Conservation (phyloP, 176 grass and related monocot genomes). For the Triticum monococcum region DNA sequence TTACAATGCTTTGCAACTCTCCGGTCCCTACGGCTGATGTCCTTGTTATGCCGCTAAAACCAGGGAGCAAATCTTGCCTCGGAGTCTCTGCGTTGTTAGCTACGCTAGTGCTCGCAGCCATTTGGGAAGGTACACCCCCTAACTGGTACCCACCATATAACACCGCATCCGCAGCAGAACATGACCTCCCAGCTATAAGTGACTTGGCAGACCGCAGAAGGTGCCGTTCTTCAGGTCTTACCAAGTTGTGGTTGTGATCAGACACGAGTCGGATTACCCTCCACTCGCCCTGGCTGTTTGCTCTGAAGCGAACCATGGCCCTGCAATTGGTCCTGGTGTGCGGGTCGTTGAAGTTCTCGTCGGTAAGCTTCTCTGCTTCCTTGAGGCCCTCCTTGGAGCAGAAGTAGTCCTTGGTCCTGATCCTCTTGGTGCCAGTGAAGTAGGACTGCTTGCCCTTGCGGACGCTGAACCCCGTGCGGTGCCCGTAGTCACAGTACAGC, state of each 20-base stretch:
- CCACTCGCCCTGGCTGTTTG: conserved; percentile 65
- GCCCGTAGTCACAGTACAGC: conserved; percentile 84
- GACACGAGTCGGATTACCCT: conserved; percentile 65
- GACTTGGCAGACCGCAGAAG: conserved; percentile 73
- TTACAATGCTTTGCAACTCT: conserved; percentile 59
- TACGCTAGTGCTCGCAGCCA: conserved; percentile 22
- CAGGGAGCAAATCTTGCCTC: conserved; percentile 35
- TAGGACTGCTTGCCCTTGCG: conserved; percentile 87
- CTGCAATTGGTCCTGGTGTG: conserved; percentile 82
- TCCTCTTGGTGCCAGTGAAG: conserved; percentile 75
- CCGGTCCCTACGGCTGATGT: conserved; percentile 30
- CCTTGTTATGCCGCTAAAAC: conserved; percentile 21
- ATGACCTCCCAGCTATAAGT: conserved; percentile 60
- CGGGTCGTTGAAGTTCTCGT: conserved; percentile 63
- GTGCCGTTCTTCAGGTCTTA: conserved; percentile 72
- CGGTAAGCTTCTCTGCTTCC: conserved; percentile 64
- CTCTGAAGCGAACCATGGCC: conserved; percentile 76
- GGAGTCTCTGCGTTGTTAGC: conserved; percentile 32
- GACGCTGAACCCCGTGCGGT: conserved; percentile 76
- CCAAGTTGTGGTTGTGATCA: conserved; percentile 74
- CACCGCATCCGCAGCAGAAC: conserved; percentile 51
- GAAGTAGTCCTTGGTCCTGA: conserved; percentile 84
- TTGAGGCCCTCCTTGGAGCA: conserved; percentile 85
- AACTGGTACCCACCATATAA: conserved; percentile 50
- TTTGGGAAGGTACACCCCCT: conserved; percentile 29